Conservation (phyloP, 1,139 yeast genomes). For the Martiniozyma asiatica region DNA sequence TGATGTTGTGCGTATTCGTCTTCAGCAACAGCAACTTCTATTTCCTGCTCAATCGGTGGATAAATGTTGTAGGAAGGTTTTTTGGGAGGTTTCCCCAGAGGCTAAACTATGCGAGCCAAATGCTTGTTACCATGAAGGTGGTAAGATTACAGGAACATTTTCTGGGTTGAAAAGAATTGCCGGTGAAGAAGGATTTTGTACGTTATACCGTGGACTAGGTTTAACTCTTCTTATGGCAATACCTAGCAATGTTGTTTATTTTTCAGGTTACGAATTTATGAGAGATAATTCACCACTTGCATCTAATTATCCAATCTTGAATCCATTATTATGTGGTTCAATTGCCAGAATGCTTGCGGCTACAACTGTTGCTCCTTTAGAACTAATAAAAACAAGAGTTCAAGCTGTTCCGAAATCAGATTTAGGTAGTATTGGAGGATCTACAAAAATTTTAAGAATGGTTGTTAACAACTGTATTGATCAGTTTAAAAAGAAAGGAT, state of each 20-base stretch:
- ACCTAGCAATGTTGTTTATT: slow-evolving; percentile 88
- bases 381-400: slow-evolving; percentile 72
- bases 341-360: slow-evolving; percentile 78
- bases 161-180: slow-evolving; percentile 63
- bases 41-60: slow-evolving; percentile 24
- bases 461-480: slow-evolving; percentile 44
- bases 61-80: slow-evolving; percentile 25
- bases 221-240: slow-evolving; percentile 79
- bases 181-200: slow-evolving; percentile 56
- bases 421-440: slow-evolving; percentile 15
- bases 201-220: slow-evolving; percentile 86
- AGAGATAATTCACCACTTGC: slow-evolving; percentile 61
- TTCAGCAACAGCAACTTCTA: slow-evolving; percentile 76
- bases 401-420: slow-evolving; percentile 61
- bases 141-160: slow-evolving; percentile 37
- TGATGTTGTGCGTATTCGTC: slow-evolving; percentile 82
- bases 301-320: slow-evolving; percentile 31
- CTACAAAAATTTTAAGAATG: slow-evolving; percentile 31
- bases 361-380: slow-evolving; percentile 77
- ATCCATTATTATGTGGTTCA: slow-evolving; percentile 81
- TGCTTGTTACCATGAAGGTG: slow-evolving; percentile 19
- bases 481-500: slow-evolving; percentile 48
- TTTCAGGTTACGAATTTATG: slow-evolving; percentile 83
- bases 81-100: slow-evolving; percentile 24
- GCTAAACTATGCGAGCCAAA: slow-evolving; percentile 12